Evolutionary conservation across 129 eudicot species (phyloP), one percentile per base, ranked within the genome.

Genomic region (Flaveria ramosissima): DNA sequence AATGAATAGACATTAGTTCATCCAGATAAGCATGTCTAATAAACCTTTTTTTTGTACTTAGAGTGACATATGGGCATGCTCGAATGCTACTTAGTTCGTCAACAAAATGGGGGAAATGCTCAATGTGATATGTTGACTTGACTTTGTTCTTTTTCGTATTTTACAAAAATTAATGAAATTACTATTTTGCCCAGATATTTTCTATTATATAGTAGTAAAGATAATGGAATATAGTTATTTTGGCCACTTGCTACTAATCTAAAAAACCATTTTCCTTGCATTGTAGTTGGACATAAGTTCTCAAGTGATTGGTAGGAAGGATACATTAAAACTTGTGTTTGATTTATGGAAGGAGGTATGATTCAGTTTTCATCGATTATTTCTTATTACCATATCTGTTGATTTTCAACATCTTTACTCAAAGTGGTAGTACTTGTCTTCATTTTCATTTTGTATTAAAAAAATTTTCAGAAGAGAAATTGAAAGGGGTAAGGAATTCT

Each of bases 21-120:
- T 61, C 73, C 46, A 12, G 9, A 66, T 71, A 69, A 17, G 21
- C 71, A 78, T 85, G 32, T 61, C 72, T 57, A 19, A 66, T 27
- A 53, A 61, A 7, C 5, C 70, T 32, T 69, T 42, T 61, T 12
- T 57, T 16, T 50, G 23, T 70, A 3, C 60, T 80, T 62, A 94
- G 98, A 94, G 81, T 89, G 99, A 94, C 80, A 83, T 94, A 84
- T 82, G 97, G 9, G 86, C 97, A n/a, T 94, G 99, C 82, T 83
- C 89, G 81, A 94, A 94, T 78, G 87, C 99, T n/a, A 92, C 91
- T 68, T 96, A 94, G 85, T 94, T 94, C 78, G 94, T 94, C 59
- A 79, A 86, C 85, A 89, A 84, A 90, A 91, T 91, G 86, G 91
- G 87, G 82, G 96, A 91, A 85, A 68, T 66, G 64, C 97, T 94